A percentile compares a stretch with the other conserved stretches of the same genome.
phyloP scores from a whole-genome alignment of 441 rosid species.

The Bocquillonia castaneifolia region DNA sequence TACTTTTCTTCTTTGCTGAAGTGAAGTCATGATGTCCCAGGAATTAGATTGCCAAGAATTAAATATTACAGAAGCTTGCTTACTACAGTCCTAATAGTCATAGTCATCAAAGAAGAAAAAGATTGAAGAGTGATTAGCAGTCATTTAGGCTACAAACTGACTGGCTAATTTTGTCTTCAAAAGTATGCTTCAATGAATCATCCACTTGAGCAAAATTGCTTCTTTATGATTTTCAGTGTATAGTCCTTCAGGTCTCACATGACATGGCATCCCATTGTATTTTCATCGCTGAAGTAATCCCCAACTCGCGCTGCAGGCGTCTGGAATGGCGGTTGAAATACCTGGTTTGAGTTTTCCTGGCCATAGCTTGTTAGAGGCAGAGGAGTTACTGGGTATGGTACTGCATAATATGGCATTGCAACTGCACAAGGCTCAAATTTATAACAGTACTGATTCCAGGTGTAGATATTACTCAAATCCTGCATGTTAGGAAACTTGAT shows the following conservation, averaged over 20 bases:
- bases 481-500: slow-evolving; percentile 19
- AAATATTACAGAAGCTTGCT: background rate
- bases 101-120: background rate
- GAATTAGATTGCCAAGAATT: background rate
- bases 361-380: slow-evolving; percentile 30
- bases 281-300: slow-evolving; percentile 60
- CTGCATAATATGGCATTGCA: slow-evolving; percentile 34
- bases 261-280: slow-evolving; percentile 47
- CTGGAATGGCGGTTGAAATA: slow-evolving; percentile 27
- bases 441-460: slow-evolving; percentile 22
- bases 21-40: background rate
- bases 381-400: slow-evolving; percentile 29
- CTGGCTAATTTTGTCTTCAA: background rate
- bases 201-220: background rate
- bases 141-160: background rate
- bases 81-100: background rate
- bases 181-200: background rate
- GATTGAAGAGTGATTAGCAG: background rate
- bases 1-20: background rate
- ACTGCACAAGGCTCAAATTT: slow-evolving; percentile 34
- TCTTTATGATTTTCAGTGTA: background rate
- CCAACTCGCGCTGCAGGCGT: slow-evolving; percentile 31
- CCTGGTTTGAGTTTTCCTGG: slow-evolving; percentile 21
- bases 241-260: slow-evolving; percentile 33
- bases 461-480: slow-evolving; percentile 14